Base-by-base conservation (phyloP, 2,329 filamentous ascomycete species). In the Torrubiellomyces zombiae region DNA sequence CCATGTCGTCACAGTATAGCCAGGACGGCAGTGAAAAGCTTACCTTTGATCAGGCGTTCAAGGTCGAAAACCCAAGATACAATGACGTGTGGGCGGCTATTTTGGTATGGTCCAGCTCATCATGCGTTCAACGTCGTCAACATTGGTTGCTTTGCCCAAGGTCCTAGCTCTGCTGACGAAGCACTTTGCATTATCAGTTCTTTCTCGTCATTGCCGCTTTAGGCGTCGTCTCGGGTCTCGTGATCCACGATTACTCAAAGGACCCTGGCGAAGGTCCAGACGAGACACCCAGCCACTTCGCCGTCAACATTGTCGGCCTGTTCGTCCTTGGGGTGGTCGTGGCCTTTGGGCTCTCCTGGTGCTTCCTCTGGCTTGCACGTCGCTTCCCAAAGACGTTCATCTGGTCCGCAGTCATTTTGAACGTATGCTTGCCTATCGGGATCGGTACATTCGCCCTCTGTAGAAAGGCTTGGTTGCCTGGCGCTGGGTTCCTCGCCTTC, bases 11-110 rank as follows among this genome's bases (percentile, higher is more conserved):
- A n/a, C n/a, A n/a, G n/a, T n/a, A n/a, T n/a, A n/a, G n/a, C n/a
- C n/a, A n/a, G n/a, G n/a, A n/a, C n/a, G n/a, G n/a, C n/a, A n/a
- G n/a, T n/a, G n/a, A n/a, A n/a, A n/a, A n/a, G n/a, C n/a, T n/a
- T 17, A 55, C 54, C 16, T 94, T 91, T 44, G 71, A 86, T 12
- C 67, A 94, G 42, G 68, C 73, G 2, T 94, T 95, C 60, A 75
- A 75, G 50, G 51, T 94, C 26, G 67, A 80, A 25, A 73, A 59
- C 34, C 82, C 82, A n/a, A 91, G 86, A 48, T 93, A 66, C 54
- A 81, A 94, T 42, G 86, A 95, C 46, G 45, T 79, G 14, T 94
- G 85, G 86, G 85, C 85, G 4, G 83, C 77, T 4, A 55, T 91
- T 20, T 55, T 94, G 43, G 74, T 78, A 48, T 10, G 60, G 48